Base-by-base conservation (phyloP, 2,329 filamentous ascomycete genomes). In the Oidium heveae region DNA sequence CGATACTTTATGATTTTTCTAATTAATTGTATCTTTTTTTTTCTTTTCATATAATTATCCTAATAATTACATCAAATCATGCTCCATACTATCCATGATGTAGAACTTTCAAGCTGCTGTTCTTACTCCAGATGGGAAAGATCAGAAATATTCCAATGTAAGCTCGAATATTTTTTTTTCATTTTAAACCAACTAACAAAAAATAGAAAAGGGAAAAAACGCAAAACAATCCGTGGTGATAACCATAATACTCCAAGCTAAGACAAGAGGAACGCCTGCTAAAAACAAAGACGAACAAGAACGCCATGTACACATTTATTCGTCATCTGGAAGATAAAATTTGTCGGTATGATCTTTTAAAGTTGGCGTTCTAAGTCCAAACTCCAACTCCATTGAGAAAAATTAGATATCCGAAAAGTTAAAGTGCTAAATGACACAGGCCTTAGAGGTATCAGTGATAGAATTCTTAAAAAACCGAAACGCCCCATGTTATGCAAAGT, bases 281-380 rank as follows among this genome's bases (percentile, higher is more conserved):
- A 9, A 34, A 52, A 52, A 52, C 16, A 20, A 36, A 52, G n/a
- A 15, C 28, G 9, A 6, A 9, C 12, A 36, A 20, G 18, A 52
- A 12, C 28, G 20, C 49, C 18, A 15, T 36, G 6, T 12, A 18
- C 28, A 15, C 18, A 16, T 36, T 50, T 60, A 64, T 54, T 64
- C 39, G 18, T 20, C 6, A 33, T 16, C 9, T 50, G 7, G 16
- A 33, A 32, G 13, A 16, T 33, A 32, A 53, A 43, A 39, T 53
- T 52, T 52, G 7, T 18, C 34, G 10, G 8, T 18, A 36, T 52
- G 28, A 34, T 33, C 20, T 28, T 28, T 28, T 28, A 28, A 28
- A 28, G 24, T 28, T 28, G 24, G 24, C 24, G 24, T 28, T 28
- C 3, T 28, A 28, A 28, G 24, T 28, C 24, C 24, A 28, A 28